A percentile compares a stretch with the other conserved stretches of the same genome.
Conservation (phyloP, 2,329 filamentous ascomycete genomes). For the Fusarium udum region DNA sequence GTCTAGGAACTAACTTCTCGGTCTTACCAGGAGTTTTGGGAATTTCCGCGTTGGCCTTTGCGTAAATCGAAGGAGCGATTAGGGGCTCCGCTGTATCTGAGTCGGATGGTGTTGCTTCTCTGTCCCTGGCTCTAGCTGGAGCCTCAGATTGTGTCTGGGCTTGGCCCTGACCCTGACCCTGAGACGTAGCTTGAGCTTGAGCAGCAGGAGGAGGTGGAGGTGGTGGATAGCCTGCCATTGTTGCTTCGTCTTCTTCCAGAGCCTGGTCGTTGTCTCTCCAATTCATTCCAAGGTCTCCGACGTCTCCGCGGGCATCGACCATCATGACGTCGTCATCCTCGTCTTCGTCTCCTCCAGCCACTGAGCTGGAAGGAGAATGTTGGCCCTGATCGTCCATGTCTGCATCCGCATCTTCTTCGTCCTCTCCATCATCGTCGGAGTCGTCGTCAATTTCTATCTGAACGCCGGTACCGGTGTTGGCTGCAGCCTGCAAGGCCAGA, state of each 20-base stretch:
- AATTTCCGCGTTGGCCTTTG: constrained; percentile 74
- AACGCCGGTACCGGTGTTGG: constrained; percentile 41
- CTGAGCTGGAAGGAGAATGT: constrained; percentile 47
- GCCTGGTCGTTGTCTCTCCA: constrained; percentile 70
- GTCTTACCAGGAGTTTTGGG: constrained; percentile 80
- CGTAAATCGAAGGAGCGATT: constrained; percentile 68
- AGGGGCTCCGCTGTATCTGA: constrained; percentile 74
- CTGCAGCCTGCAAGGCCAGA: constrained; percentile 49
- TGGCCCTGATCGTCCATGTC: constrained; percentile 53
- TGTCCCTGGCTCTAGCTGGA: constrained; percentile 57
- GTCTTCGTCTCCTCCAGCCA: constrained; percentile 55
- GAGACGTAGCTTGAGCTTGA: constrained; percentile 60
- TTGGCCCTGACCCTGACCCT: constrained; percentile 59
- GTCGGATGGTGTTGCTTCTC: constrained; percentile 74
- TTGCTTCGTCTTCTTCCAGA: constrained; percentile 79
- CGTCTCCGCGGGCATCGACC: constrained; percentile 61
- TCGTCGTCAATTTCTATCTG: constrained; percentile 46
- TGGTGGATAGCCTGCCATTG: constrained; percentile 74
- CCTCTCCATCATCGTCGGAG: constrained; percentile 46
- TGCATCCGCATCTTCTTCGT: constrained; percentile 54
- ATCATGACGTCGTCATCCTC: constrained; percentile 68
- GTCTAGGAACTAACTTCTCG: constrained; percentile 62
- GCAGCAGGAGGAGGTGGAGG: constrained; percentile 70
- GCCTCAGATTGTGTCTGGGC: constrained; percentile 55
- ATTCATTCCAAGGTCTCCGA: constrained; percentile 58